Base-by-base conservation (phyloP, 306 rosid genomes). In the Nissolia schottii region DNA sequence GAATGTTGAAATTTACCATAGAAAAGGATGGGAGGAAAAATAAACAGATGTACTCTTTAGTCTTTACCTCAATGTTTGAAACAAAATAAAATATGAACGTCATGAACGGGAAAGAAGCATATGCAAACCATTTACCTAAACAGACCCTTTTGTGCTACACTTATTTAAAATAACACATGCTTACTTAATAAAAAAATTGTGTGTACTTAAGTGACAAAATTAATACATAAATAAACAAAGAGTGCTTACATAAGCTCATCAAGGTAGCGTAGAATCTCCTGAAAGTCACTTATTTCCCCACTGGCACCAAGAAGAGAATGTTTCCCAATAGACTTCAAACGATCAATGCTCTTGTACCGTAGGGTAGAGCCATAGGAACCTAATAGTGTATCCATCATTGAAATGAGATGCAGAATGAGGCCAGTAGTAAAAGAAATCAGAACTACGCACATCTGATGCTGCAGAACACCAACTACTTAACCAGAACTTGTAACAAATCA, bases 261-360 rank as follows among this genome's bases (percentile, higher is more conserved):
- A 32, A 93, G 97, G 65, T 83, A 77, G 41, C 80, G 86, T 53
- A 89, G 49, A 35, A 92, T 77, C 87, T 92, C 93, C 85, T 92
- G 98, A 75, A 91, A 93, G 41, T 93, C 98, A 80, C 98, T 93
- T 55, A 93, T 81, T 85, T 93, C 98, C 65, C 98, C 98, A 38
- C 95, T 94, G 57, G 91, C 98, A 23, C 97, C 96, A 18, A 94
- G 88, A 58, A 94, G 89, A 74, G 96, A 86, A 83, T 91, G 97
- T 34, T 94, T 94, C 67, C 97, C 97, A 60, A 91, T 59, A 14
- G 92, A 83, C 86, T 89, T 94, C 78, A 94, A 64, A 45, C 98
- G 86, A 63, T 87, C 97, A 63, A 94, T 84, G 51, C 91, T 91
- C 86, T 94, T 94, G 80, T 91, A 91, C 53, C 98, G 88, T 84